Evolutionary conservation across 2,329 filamentous ascomycete genomes (phyloP), one percentile per base, ranked within the genome.

Genomic region (Aspergillus aculeatus): DNA sequence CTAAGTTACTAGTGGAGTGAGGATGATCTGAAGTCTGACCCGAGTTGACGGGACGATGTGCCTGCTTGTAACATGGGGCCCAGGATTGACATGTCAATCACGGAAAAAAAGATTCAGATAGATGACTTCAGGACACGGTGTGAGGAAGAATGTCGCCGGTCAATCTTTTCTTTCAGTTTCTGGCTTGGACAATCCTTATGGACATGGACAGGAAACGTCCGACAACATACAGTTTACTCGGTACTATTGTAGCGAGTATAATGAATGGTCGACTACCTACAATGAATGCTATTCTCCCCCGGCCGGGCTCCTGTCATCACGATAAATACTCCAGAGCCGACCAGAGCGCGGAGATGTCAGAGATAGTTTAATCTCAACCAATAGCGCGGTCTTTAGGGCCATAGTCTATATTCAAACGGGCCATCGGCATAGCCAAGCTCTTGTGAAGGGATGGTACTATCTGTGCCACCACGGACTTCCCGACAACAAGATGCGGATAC

Each of bases 401-500:
- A 57, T 48, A 44, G 58, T 49, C 47, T 57, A 55, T 59, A 62
- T 51, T 55, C 47, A 44, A 57, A 60, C 61, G 55, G 58, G 52
- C 51, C 58, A 62, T 48, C 35, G 61, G 61, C 50, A 50, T 58
- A 59, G 62, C 62, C 62, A 61, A 63, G 62, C 62, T 59, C 52
- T 50, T 21, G 54, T 54, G 52, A 58, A 57, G 57, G 57, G 58
- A 59, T 61, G 54, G 50, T 54, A 53, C 52, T 19, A 35, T 31
- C 55, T 54, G 50, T 61, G 44, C 59, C 57, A 63, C 63, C 54
- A 67, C 66, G 66, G 66, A 67, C 62, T 64, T 62, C 61, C 65
- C 66, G 66, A 68, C 63, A 65, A 64, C 59, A 64, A 56, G 41
- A 48, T 65, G 64, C 61, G 62, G 63, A 64, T 61, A 62, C 60